Percentiles rank a stretch among this genome's conserved stretches.
phyloP scores from a whole-genome alignment of 176 grass and related monocot species.

The Rhynchospora breviuscula region DNA sequence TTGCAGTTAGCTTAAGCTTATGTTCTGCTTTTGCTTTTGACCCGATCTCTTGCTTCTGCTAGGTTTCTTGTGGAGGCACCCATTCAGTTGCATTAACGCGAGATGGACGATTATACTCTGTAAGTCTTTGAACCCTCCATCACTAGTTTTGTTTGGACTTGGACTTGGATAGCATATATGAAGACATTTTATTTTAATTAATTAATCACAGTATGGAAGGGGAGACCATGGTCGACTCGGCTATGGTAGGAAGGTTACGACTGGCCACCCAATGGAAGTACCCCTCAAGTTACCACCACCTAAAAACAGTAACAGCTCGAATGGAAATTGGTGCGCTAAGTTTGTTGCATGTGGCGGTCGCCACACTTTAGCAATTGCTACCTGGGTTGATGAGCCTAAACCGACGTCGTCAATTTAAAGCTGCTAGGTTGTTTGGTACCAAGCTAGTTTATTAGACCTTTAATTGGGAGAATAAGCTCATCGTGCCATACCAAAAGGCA shows the following conservation, averaged over 20 bases:
- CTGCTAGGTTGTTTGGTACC: not conserved
- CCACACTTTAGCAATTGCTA: constrained; percentile 75
- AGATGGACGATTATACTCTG: constrained; percentile 81
- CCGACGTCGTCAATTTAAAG: constrained; percentile 11
- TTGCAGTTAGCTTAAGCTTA: not conserved
- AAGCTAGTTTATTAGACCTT: not conserved
- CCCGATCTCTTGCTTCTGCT: constrained; percentile 12
- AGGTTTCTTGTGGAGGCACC: constrained; percentile 98
- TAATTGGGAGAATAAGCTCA: not conserved
- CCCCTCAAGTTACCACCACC: constrained; percentile 53
- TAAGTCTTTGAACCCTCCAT: constrained; percentile 32
- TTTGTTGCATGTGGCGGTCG: constrained; percentile 87
- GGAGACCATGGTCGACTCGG: constrained; percentile 94
- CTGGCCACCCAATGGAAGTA: constrained; percentile 75
- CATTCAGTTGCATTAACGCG: constrained; percentile 81
- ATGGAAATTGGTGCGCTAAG: constrained; percentile 66
- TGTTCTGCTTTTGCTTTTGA: constrained; percentile 14
- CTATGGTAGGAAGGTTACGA: constrained; percentile 71
- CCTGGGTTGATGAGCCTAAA: constrained; percentile 48
- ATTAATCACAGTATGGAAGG: constrained; percentile 64
- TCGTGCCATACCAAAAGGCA: not conserved
- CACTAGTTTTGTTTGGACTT: not conserved
- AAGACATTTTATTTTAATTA: not conserved
- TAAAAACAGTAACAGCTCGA: constrained; percentile 2
- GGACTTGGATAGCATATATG: not conserved